Base-by-base conservation (phyloP, 257 asterid species). In the Hygrophila difformis region DNA sequence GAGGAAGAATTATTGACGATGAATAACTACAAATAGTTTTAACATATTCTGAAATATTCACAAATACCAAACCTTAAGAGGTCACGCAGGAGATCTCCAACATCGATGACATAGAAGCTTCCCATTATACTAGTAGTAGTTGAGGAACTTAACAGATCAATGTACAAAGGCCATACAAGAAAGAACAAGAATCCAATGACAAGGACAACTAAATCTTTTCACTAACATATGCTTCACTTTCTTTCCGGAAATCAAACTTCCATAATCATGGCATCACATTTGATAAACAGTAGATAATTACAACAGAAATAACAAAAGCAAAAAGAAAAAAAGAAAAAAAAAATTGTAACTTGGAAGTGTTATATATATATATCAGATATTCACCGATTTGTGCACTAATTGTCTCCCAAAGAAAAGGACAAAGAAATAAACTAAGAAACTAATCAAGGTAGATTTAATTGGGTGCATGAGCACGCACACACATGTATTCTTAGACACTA, bases 21-120 rank as follows among this genome's bases (percentile, higher is more conserved):
- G 56, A 62, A 61, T 24, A 55, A 60, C 58, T 49, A 64, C 53
- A 57, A 36, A 47, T 55, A 50, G 57, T 48, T n/a, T n/a, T n/a
- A 58, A 43, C 44, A 44, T 46, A 60, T 59, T 53, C 35, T 51
- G 73, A 39, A 57, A 57, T 52, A 44, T 23, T 49, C 61, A 53
- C 42, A 60, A 26, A 59, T 60, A 50, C 44, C 86, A 64, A 71
- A 67, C 74, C 79, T 64, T 73, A 67, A 53, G 64, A 61, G 51
- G 65, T 53, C 43, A 64, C 49, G 60, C 70, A 55, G 66, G 52
- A 66, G 63, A 68, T 63, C 73, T 70, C 67, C 75, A 58, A 68
- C 71, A 65, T 66, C 76, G 66, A 59, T 51, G 62, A 46, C 39
- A 58, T 31, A 52, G 59, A 49, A 63, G 69, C 47, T 50, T 62